phyloP scores from a whole-genome alignment of 1,284 basidiomycete species.

The Ganoderma leucocontextum region DNA sequence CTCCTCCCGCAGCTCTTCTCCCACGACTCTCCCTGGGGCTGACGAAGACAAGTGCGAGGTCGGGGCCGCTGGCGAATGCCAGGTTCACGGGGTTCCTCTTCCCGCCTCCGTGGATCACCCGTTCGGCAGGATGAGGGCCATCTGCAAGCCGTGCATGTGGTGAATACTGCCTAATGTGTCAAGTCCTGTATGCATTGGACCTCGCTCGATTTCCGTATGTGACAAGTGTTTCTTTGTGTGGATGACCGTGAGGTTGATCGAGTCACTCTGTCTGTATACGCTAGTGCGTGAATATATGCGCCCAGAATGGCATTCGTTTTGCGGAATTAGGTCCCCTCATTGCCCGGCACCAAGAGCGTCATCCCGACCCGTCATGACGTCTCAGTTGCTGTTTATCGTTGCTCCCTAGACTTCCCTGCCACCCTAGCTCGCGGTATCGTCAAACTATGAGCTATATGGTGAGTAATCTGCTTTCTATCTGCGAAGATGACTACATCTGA shows the following conservation, averaged over 20 bases:
- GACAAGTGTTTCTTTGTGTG: slow-evolving; percentile 5
- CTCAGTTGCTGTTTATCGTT: not conserved
- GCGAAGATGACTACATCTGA: not conserved
- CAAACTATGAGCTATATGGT: not conserved
- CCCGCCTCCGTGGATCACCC: not conserved
- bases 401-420: not conserved
- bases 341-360: not conserved
- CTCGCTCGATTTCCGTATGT: slow-evolving; percentile 16
- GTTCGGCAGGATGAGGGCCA: not conserved
- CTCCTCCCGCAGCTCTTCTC: not conserved
- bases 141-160: slow-evolving; percentile 24
- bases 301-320: not conserved
- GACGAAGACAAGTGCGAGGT: not conserved
- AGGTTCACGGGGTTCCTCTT: not conserved
- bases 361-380: not conserved
- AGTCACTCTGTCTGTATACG: slow-evolving; percentile 1
- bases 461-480: not conserved
- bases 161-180: slow-evolving; percentile 5
- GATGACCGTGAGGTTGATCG: not conserved
- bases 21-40: not conserved
- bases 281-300: slow-evolving; percentile 12
- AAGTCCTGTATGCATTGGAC: not conserved
- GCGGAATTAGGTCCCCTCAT: not conserved
- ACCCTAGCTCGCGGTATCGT: not conserved
- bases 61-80: not conserved